A percentile compares a stretch with the other conserved stretches of the same genome.
phyloP scores from a whole-genome alignment of 345 rosid genomes.

The Limnanthes douglasii region DNA sequence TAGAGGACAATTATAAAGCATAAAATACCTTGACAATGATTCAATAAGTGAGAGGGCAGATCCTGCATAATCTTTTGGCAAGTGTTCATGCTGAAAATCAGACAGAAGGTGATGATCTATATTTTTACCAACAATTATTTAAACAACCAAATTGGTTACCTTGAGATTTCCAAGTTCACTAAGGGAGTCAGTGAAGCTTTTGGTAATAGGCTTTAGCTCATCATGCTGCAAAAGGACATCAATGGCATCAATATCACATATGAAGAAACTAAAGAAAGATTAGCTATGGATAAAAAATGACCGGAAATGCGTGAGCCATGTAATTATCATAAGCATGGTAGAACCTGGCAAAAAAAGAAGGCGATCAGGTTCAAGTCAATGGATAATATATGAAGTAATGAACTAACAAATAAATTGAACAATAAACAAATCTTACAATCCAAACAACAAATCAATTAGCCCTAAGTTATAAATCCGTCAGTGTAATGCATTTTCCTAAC shows the following conservation, averaged over 20 bases:
- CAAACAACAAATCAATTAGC: background rate
- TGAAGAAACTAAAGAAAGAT: slow-evolving; percentile 2
- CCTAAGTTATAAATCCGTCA: background rate
- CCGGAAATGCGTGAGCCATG: slow-evolving; percentile 82
- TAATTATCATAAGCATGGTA: slow-evolving; percentile 95
- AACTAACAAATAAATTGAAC: background rate
- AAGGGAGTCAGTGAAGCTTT: slow-evolving; percentile 80
- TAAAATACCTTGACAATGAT: slow-evolving; percentile 66
- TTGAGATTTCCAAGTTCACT: slow-evolving; percentile 91
- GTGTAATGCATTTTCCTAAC: background rate
- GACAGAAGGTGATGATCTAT: slow-evolving; percentile 7
- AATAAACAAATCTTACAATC: background rate
- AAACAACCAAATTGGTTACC: slow-evolving; percentile 27
- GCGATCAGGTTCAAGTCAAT: background rate
- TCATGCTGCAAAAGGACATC: slow-evolving; percentile 52
- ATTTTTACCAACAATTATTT: background rate
- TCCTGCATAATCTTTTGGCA: slow-evolving; percentile 74
- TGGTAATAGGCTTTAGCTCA: slow-evolving; percentile 82
- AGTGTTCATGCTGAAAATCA: slow-evolving; percentile 71
- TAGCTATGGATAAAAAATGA: slow-evolving; percentile 18
- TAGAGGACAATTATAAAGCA: background rate
- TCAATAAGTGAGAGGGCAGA: slow-evolving; percentile 86
- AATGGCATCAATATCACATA: slow-evolving; percentile 1
- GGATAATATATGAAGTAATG: background rate
- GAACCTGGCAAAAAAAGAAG: slow-evolving; percentile 37